These are phyloP conservation scores for Podospora pseudoanserina DNA, from an alignment of 495 filamentous ascomycete species.

Conservation along the genomic window DNA sequence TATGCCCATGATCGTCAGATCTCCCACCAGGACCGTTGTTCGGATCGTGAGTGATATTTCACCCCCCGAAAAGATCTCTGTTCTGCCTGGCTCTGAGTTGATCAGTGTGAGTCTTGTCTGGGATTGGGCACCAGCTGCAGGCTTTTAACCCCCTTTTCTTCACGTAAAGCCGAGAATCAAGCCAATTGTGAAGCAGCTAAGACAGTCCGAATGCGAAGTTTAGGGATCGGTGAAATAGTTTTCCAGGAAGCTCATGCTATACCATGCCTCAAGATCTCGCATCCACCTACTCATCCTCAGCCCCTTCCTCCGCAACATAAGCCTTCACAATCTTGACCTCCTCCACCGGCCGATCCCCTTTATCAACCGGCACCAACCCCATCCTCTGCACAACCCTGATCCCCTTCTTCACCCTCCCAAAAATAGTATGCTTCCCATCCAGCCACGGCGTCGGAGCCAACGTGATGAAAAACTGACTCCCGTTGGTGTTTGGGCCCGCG, in stretches of 20 bases:
- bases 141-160: background rate
- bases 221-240: too few relatives aligned
- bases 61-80: too few relatives aligned
- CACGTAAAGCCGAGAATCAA: background rate
- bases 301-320: conserved; percentile 57
- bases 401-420: conserved; percentile 84
- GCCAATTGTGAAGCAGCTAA: background rate
- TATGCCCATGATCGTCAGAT: too few relatives aligned
- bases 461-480: conserved; percentile 84
- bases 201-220: background rate
- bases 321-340: conserved; percentile 79
- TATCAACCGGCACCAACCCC: conserved; percentile 83
- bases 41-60: too few relatives aligned
- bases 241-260: too few relatives aligned
- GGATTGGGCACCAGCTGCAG: too few relatives aligned
- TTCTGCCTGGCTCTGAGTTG: too few relatives aligned
- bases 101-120: too few relatives aligned
- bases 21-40: too few relatives aligned
- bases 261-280: too few relatives aligned
- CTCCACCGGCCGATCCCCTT: conserved; percentile 74
- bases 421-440: conserved; percentile 97
- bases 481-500: conserved; percentile 89
- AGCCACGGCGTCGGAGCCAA: conserved; percentile 95
- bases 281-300: conserved; percentile 20
- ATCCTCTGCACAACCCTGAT: conserved; percentile 81